These are phyloP conservation scores for Coniochaeta prunicola DNA, from an alignment of 2,329 filamentous ascomycete species.

Conservation along the genomic window DNA sequence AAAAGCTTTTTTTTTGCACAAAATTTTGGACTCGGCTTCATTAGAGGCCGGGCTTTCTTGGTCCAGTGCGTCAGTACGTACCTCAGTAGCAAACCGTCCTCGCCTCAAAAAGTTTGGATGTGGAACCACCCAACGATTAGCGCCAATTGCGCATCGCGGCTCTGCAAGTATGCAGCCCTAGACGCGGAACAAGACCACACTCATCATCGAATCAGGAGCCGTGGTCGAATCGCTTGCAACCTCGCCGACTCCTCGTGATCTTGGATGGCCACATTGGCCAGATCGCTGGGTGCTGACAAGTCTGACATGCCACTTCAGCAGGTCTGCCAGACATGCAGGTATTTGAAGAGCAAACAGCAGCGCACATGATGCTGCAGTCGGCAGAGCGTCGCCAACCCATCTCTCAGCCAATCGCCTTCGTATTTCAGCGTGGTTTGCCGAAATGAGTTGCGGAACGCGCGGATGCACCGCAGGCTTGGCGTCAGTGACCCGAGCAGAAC, in stretches of 20 bases:
- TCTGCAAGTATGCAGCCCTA: not conserved
- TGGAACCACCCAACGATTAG: not conserved
- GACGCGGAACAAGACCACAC: not conserved
- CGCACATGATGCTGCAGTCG: not conserved
- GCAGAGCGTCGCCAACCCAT: not conserved
- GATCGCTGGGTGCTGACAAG: not conserved
- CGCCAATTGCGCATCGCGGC: not conserved
- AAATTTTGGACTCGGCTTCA: not conserved
- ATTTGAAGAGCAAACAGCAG: not conserved
- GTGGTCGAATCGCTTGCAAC: not conserved
- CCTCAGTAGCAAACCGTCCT: not conserved
- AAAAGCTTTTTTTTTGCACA: no score
- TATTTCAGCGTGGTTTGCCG: not conserved
- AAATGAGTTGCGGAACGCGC: not conserved
- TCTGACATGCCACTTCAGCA: not conserved
- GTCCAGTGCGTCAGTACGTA: not conserved
- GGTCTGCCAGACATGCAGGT: not conserved
- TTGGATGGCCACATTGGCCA: not conserved
- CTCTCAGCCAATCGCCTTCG: not conserved
- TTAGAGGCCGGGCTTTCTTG: not conserved
- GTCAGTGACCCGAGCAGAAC: not conserved
- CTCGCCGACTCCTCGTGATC: not conserved
- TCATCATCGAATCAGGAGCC: not conserved
- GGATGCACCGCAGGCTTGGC: not conserved
- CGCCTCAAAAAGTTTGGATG: no score